Base-by-base conservation (phyloP, 441 rosid species). In the Metrosideros polymorpha region DNA sequence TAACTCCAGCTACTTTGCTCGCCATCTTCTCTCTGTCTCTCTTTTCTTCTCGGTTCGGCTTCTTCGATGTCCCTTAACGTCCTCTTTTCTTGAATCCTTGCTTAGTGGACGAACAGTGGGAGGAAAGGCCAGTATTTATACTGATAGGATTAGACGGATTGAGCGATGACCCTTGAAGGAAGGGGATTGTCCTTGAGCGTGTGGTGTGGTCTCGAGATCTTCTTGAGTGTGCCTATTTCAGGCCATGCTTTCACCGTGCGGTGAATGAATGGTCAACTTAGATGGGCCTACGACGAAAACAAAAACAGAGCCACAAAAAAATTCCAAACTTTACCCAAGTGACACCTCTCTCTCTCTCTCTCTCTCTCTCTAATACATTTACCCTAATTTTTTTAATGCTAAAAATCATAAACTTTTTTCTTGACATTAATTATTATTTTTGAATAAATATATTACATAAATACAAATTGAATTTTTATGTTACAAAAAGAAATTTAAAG, bases 1-100 rank as follows among this genome's bases (percentile, higher is more conserved):
- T 59, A 56, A 88, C 17, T 75, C 82, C 88, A 6, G 83, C 89
- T 5, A 85, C 85, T 85, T 86, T 90, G 83, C 85, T 87, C n/a
- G 84, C 87, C 91, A 90, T 89, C 54, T 86, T 86, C 49, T 19
- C n/a, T n/a, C n/a, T n/a, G n/a, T 18, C 32, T 24, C 53, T 50
- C 47, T 30, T 71, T 85, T 32, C 2, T 12, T 5, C 29, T 75
- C 24, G 45, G 35, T 75, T 29, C 12, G 24, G n/a, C 30, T 71
- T 29, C 82, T 39, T 43, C 18, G 14, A 12, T 42, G 82, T 75
- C 49, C 49, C 49, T 22, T 24, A 25, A 39, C 39, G 17, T 52
- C 55, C 25, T 54, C 39, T 86, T 49, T 45, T 25, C 55, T 83
- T 53, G 71, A 18, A 35, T 27, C 8, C 10, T 84, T 1, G 50